A percentile compares a stretch with the other conserved stretches of the same genome.
Conservation (phyloP, 2,329 filamentous ascomycete species). For the Penicillium sp. region DNA sequence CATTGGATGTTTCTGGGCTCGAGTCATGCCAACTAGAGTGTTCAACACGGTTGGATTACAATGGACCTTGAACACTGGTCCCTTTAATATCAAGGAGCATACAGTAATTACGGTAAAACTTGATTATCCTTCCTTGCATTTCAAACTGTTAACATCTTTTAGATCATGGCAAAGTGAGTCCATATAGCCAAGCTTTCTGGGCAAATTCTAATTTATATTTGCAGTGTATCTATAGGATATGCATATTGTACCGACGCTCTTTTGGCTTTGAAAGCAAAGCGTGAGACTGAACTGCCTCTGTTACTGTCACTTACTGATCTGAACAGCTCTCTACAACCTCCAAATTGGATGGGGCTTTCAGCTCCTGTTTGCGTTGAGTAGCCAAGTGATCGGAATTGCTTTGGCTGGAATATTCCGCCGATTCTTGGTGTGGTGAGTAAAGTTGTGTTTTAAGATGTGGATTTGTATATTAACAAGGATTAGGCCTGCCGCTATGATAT, state of each 20-base stretch:
- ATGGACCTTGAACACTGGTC: constrained; percentile 42
- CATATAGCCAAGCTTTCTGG: background rate
- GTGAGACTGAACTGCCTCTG: constrained; percentile 6
- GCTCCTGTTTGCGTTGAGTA: constrained; percentile 32
- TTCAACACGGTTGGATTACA: constrained; percentile 37
- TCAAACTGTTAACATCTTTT: background rate
- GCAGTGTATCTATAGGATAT: constrained; percentile 30
- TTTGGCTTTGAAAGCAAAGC: constrained; percentile 28
- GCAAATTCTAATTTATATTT: background rate
- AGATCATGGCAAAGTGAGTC: constrained; percentile 26
- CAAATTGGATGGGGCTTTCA: constrained; percentile 31
- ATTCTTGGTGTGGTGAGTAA: constrained; percentile 55
- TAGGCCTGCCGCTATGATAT: constrained; percentile 66
- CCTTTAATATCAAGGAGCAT: constrained; percentile 49
- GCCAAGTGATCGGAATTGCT: constrained; percentile 63
- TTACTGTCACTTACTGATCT: background rate
- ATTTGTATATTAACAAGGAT: background rate
- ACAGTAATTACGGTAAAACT: constrained; percentile 38
- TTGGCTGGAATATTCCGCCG: constrained; percentile 67
- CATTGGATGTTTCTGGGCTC: constrained; percentile 37
- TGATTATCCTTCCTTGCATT: constrained; percentile 36
- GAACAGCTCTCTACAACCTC: constrained; percentile 26
- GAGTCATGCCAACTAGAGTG: constrained; percentile 33
- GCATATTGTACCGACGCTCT: constrained; percentile 34
- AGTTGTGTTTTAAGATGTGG: background rate